Percentiles rank a stretch among this genome's conserved stretches.
Conservation (phyloP, 495 filamentous ascomycete genomes). For the Tuber umbilicatum region DNA sequence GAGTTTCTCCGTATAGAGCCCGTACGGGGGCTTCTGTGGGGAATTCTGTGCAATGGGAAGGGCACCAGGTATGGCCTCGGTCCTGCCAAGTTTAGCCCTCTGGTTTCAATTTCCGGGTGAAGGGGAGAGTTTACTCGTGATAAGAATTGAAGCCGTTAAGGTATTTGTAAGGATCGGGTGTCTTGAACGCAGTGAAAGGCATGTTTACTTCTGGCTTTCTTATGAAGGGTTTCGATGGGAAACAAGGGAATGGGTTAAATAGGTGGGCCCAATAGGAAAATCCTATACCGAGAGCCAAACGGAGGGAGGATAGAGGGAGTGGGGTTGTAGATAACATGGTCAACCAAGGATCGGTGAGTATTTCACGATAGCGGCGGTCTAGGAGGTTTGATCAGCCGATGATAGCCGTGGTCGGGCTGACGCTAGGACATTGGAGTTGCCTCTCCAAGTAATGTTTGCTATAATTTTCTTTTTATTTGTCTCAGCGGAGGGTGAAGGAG, state of each 20-base stretch:
- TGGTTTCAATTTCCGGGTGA: background rate
- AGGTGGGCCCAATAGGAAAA: background rate
- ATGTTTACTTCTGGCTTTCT: conserved; percentile 39
- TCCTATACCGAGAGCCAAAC: background rate
- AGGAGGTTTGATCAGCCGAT: background rate
- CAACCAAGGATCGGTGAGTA: background rate
- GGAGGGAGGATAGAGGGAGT: background rate
- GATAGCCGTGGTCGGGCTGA: background rate
- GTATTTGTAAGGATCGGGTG: conserved; percentile 57
- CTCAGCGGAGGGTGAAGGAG: too few species aligned
- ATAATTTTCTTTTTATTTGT: too few species aligned
- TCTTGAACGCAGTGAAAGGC: conserved; percentile 54
- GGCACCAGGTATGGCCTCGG: conserved; percentile 33
- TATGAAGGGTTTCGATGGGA: background rate
- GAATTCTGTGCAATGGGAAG: conserved; percentile 67
- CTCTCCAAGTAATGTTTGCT: too few species aligned
- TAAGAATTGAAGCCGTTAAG: conserved; percentile 63
- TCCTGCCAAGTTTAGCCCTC: conserved; percentile 10
- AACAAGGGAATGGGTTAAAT: background rate
- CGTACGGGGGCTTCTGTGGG: conserved; percentile 76
- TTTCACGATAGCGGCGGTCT: background rate
- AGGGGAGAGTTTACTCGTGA: conserved; percentile 51
- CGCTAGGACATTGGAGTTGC: too few species aligned
- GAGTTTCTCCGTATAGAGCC: conserved; percentile 87
- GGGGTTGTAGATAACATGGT: background rate